phyloP scores from a whole-genome alignment of 345 rosid genomes.

The Gynandropsis gynandra region DNA sequence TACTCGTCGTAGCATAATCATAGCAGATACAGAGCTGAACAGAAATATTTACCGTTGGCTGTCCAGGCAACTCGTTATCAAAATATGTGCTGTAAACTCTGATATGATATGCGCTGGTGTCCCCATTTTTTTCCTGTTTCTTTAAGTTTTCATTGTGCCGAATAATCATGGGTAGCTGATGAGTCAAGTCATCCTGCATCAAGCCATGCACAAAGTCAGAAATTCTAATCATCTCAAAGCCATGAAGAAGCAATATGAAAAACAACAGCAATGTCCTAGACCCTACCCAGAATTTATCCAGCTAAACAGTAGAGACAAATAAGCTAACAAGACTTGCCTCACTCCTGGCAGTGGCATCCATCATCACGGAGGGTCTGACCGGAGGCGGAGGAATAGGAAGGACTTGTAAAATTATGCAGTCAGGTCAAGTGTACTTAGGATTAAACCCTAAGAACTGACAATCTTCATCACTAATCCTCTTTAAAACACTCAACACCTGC shows the following conservation, averaged over 20 bases:
- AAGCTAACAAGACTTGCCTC: conserved; percentile 44
- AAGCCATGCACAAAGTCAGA: conserved; percentile 25
- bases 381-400: conserved; percentile 99
- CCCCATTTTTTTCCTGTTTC: conserved; percentile 88
- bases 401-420: conserved; percentile 97
- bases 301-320: too few relatives aligned
- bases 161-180: conserved; percentile 88
- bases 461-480: conserved; percentile 93
- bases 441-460: conserved; percentile 77
- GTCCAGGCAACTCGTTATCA: conserved; percentile 97
- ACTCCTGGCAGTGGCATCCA: conserved; percentile 88
- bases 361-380: conserved; percentile 98
- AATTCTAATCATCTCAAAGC: conserved; percentile 8
- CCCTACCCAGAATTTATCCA: not conserved
- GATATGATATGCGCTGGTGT: conserved; percentile 97
- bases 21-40: conserved; percentile 17
- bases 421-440: conserved; percentile 97
- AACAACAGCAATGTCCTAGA: not conserved
- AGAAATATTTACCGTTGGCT: conserved; percentile 67
- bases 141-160: conserved; percentile 86
- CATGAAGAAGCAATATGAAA: too few relatives aligned
- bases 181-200: conserved; percentile 88
- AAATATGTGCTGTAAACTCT: conserved; percentile 92
- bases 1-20: not conserved
- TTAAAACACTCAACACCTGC: conserved; percentile 84